Base-by-base conservation (phyloP, 345 rosid genomes). In the Pistacia vera region DNA sequence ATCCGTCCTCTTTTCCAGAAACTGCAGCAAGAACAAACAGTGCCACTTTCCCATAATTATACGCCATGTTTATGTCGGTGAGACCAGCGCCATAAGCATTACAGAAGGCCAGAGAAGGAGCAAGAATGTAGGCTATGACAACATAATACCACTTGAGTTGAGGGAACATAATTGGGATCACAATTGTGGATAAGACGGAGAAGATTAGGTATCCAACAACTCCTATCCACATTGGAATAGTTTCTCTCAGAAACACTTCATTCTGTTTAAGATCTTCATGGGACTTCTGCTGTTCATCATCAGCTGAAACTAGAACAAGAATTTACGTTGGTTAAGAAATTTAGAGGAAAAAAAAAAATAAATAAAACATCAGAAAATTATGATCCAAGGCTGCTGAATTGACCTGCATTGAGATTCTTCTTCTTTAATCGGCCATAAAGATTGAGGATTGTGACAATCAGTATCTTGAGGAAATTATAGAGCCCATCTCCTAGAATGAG, bases 21-120 rank as follows among this genome's bases (percentile, higher is more conserved):
- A 89, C 38, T 20, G 98, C 98, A 0, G 97, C 99, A 6, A 95
- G 64, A 16, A 91, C 84, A 51, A 95, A 95, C 6, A 95, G 86
- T 52, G 98, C 99, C 25, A 95, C 90, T 82, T 95, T 95, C 5
- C 97, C 97, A n/a, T 95, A 95, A 80, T 95, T 95, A 73, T 93
- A 93, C 52, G 97, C 98, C 99, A 95, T 93, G 92, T 95, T 95
- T 2, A 91, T 90, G 79, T 95, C 99, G 0, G 99, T 95, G 14
- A 95, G 96, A 16, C 99, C 99, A 2, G 99, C 91, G 54, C 99
- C 98, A 62, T 93, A 95, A 3, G 98, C 98, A 62, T 93, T 93
- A 87, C 98, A 95, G 82, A 95, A 95, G 3, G 99, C 88, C 2
- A 95, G 87, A 56, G 96, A 90, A 22, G 98, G 99, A 57, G 94